phyloP scores from a whole-genome alignment of 768 basidiomycete genomes.

The Tricholoma sp. region DNA sequence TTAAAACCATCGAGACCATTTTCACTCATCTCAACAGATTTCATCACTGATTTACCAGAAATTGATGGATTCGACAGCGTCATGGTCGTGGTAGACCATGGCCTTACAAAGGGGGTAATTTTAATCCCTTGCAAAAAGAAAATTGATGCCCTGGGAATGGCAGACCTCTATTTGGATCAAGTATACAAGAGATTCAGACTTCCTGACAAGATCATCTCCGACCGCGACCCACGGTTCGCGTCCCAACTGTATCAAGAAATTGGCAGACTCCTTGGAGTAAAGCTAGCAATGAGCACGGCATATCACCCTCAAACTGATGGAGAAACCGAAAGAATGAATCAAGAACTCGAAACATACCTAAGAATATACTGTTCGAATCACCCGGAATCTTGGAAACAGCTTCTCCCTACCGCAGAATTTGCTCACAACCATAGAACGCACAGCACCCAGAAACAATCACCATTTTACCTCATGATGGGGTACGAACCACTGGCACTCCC shows the following conservation, averaged over 20 bases:
- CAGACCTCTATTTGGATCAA: neutral
- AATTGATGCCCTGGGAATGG: neutral
- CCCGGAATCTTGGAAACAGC: neutral
- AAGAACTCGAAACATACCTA: neutral
- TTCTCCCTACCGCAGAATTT: neutral
- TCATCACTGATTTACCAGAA: too few relatives aligned
- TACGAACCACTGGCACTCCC: neutral
- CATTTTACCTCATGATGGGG: neutral
- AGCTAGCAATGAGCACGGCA: slow-evolving; percentile 1
- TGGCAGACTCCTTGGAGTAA: slow-evolving; percentile 7
- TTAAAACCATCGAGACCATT: slow-evolving; percentile 1
- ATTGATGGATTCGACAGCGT: slow-evolving; percentile 1
- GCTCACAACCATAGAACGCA: neutral
- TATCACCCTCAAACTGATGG: slow-evolving; percentile 4
- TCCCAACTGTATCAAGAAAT: slow-evolving; percentile 10
- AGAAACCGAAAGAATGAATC: slow-evolving; percentile 1
- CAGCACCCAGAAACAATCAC: neutral
- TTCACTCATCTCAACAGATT: slow-evolving; percentile 3
- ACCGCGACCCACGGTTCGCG: slow-evolving; percentile 14
- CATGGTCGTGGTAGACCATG: neutral
- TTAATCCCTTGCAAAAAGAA: too few relatives aligned
- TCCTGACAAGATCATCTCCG: slow-evolving; percentile 8
- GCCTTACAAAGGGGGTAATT: neutral
- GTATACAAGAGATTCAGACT: slow-evolving; percentile 2
- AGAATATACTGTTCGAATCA: neutral